Percentiles rank a stretch among this genome's conserved stretches.
These are phyloP conservation scores for Clarireedia hainanense DNA, from an alignment of 2,329 filamentous ascomycete species.

Conservation along the genomic window DNA sequence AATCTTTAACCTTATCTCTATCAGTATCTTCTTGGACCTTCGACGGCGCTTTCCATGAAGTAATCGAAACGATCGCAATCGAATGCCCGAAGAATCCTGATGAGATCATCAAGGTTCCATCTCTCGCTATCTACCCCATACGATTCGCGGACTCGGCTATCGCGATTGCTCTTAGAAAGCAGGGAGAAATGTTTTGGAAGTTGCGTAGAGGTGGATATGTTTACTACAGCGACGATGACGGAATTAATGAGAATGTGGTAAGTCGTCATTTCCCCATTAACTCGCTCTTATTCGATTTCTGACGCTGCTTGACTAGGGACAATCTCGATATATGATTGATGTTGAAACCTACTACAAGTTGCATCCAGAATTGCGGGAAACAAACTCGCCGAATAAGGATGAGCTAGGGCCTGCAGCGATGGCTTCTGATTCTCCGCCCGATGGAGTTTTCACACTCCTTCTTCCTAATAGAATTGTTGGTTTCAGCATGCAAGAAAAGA, in stretches of 20 bases:
- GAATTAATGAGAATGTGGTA: background rate
- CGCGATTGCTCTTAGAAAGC: slow-evolving; percentile 5
- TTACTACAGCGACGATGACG: slow-evolving; percentile 5
- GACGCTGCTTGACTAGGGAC: background rate
- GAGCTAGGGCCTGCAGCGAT: slow-evolving; percentile 2
- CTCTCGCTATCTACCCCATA: slow-evolving; percentile 3
- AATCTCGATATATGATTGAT: slow-evolving; percentile 8
- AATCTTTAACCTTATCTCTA: background rate
- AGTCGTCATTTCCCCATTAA: background rate
- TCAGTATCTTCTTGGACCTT: slow-evolving; percentile 8
- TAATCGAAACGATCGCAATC: background rate
- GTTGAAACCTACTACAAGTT: slow-evolving; percentile 6
- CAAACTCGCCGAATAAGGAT: background rate
- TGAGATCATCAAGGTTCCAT: slow-evolving; percentile 1
- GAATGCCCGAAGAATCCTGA: slow-evolving; percentile 4
- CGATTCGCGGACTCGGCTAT: slow-evolving; percentile 3
- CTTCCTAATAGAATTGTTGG: slow-evolving; percentile 1
- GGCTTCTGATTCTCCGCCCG: slow-evolving; percentile 3
- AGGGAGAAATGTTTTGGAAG: slow-evolving; percentile 11
- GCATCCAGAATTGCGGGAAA: background rate
- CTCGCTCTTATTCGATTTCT: background rate
- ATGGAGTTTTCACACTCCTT: slow-evolving; percentile 6
- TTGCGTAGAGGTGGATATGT: slow-evolving; percentile 2
- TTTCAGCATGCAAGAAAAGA: slow-evolving; percentile 7
- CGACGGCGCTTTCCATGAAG: slow-evolving; percentile 5